Base-by-base conservation (phyloP, 139 green algal genomes). In the Chlorella vulgaris region DNA sequence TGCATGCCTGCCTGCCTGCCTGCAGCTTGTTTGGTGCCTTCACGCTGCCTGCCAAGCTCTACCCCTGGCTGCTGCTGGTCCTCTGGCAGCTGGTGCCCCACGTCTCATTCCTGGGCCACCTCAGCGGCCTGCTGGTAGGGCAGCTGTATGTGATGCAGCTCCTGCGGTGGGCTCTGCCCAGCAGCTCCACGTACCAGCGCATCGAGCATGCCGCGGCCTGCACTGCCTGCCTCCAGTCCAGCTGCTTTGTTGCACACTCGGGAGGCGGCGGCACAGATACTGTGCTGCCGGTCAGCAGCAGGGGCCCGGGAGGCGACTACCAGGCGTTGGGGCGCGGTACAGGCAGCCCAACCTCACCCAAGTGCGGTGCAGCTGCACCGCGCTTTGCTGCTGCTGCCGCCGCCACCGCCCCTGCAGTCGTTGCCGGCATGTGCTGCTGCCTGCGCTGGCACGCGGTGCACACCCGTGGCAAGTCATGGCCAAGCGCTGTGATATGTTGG, bases 1-100 rank as follows among this genome's bases (percentile, higher is more conserved):
- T 76, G 3, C 80, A 28, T 2, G 15, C 40, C 68, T 36, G 1
- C 47, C 47, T 18, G 29, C 3, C 8, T 31, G 7, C 62, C 42
- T 36, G 87, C 80, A 87, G 58, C 82, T 84, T 96, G 29, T 91
- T 94, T 58, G 93, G 93, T 3, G 70, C 94, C 2, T 93, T 93
- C 82, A 76, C 69, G 7, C 84, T 96, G 15, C 89, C 91, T 22
- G 82, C 86, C 0, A 70, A 74, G 24, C 47, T 74, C 50, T 95
- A 93, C 78, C 91, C 93, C 24, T 95, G 87, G 82, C 86, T 82
- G 69, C 85, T 97, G 63, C 81, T 96, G 67, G 63, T 92, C 7
- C 66, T 95, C n/a, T 92, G 89, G 78, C 92, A 96, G 81, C 58
- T 97, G 36, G 87, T 96, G 80, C 92, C 93, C 0, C 13, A 70